Evolutionary conservation across 2,329 filamentous ascomycete genomes (phyloP), one percentile per base, ranked within the genome.

Genomic region (Epichloe scottii): DNA sequence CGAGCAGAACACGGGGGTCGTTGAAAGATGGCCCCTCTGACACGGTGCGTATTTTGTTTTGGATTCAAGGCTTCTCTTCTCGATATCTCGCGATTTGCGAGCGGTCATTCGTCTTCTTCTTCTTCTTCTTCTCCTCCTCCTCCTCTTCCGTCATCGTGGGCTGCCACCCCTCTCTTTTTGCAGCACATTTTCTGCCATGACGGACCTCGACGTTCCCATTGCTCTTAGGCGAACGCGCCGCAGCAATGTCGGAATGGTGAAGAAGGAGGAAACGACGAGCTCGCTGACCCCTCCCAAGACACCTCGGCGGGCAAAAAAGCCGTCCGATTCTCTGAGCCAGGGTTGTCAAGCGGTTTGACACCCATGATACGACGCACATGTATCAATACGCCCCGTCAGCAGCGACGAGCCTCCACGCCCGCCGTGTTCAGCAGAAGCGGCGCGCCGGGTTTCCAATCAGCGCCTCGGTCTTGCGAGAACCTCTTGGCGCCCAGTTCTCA

Each of bases 281-380:
- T 47, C 56, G 21, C 41, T 40, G 35, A 26, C 53, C 15, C 38
- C 50, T 2, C 58, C 60, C 44, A 63, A 57, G 50, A 69, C 67
- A 2, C 66, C 67, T 10, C 57, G 57, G 34, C 55, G 59, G 34
- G 50, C 53, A 1, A 76, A 57, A 77, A 75, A 56, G 68, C 69
- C 51, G 77, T 81, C 21, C 75, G 79, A 38, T 81, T 82, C 63
- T 82, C 79, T 0, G 78, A 82, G 40, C 77, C 77, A 8, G 77
- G 75, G 0, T 53, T 65, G 38, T 69, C 72, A 2, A 79, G 74
- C 1, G 79, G 79, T 2, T 63, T 83, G 30, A 82, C 80, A 1
- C 79, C 80, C 1, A 76, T 81, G 66, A 66, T 83, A 42, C 69
- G 69, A 38, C 73, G 77, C 19, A 71, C 79, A 0, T 71, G 70